A percentile compares a stretch with the other conserved stretches of the same genome.
phyloP scores from a whole-genome alignment of 2,329 filamentous ascomycete species.

The Colletotrichum echinochloae region DNA sequence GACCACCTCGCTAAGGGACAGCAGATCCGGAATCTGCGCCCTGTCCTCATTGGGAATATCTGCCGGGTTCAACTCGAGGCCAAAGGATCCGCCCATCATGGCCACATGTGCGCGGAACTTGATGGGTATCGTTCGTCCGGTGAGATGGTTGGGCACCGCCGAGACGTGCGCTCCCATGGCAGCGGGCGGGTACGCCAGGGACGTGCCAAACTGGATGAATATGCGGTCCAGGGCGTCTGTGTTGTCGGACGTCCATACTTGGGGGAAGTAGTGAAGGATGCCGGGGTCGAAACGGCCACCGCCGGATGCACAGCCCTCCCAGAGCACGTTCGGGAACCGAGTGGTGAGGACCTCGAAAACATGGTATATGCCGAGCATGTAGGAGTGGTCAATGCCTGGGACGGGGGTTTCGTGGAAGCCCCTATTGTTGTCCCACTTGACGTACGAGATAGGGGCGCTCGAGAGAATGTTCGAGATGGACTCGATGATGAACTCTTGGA shows the following conservation, averaged over 20 bases:
- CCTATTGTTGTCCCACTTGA: slow-evolving; percentile 78
- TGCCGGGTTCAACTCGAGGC: slow-evolving; percentile 71
- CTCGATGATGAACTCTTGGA: slow-evolving; percentile 72
- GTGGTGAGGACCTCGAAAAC: slow-evolving; percentile 71
- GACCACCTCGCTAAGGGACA: slow-evolving; percentile 65
- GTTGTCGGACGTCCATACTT: slow-evolving; percentile 75
- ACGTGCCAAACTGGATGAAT: slow-evolving; percentile 73
- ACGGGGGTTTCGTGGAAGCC: slow-evolving; percentile 70
- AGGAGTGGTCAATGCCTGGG: slow-evolving; percentile 66
- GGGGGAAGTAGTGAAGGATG: slow-evolving; percentile 73
- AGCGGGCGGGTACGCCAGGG: slow-evolving; percentile 70
- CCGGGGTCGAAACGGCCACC: slow-evolving; percentile 74
- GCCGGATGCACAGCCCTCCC: slow-evolving; percentile 75
- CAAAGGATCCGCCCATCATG: slow-evolving; percentile 77
- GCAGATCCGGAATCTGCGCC: slow-evolving; percentile 64
- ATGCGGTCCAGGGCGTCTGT: slow-evolving; percentile 72
- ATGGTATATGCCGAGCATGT: slow-evolving; percentile 73
- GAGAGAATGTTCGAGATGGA: slow-evolving; percentile 66
- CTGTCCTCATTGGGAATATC: slow-evolving; percentile 64
- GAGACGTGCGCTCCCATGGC: slow-evolving; percentile 76
- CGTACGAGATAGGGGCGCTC: slow-evolving; percentile 66
- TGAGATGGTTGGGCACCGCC: slow-evolving; percentile 69
- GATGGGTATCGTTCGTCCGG: slow-evolving; percentile 66
- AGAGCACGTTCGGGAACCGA: slow-evolving; percentile 71
- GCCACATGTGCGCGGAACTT: slow-evolving; percentile 73